phyloP scores from a whole-genome alignment of 2,329 filamentous ascomycete species.

The Diaporthe destruens region DNA sequence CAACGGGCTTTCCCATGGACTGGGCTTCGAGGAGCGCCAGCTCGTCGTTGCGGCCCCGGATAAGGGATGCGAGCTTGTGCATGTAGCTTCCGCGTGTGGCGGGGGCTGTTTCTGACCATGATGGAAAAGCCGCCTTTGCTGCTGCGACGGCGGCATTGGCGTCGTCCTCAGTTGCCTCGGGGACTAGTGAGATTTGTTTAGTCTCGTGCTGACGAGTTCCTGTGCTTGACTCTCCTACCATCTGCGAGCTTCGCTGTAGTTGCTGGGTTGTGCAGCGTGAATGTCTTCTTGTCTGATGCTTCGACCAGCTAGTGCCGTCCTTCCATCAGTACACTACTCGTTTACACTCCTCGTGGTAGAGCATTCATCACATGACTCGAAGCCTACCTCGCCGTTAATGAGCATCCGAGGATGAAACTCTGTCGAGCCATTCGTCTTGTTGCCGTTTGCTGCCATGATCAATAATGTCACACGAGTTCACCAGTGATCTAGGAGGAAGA shows the following conservation, averaged over 20 bases:
- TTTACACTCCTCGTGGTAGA: no score
- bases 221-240: slow-evolving; percentile 41
- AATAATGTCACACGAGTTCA: no score
- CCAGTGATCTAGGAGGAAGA: background rate
- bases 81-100: slow-evolving; percentile 56
- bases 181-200: slow-evolving; percentile 48
- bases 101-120: slow-evolving; percentile 58
- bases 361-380: background rate
- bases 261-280: slow-evolving; percentile 58
- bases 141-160: slow-evolving; percentile 58
- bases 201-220: background rate
- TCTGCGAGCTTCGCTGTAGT: slow-evolving; percentile 55
- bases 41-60: slow-evolving; percentile 56
- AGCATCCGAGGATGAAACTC: slow-evolving; percentile 56
- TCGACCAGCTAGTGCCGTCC: slow-evolving; percentile 54
- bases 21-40: slow-evolving; percentile 60
- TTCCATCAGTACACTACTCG: background rate
- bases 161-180: slow-evolving; percentile 59
- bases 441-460: slow-evolving; percentile 10
- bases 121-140: slow-evolving; percentile 58
- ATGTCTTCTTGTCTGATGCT: slow-evolving; percentile 59
- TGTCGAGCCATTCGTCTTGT: background rate
- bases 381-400: slow-evolving; percentile 58
- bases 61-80: slow-evolving; percentile 59
- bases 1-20: slow-evolving; percentile 59